phyloP scores from a whole-genome alignment of 2,329 filamentous ascomycete genomes.

The Phaeoacremonium minimum region DNA sequence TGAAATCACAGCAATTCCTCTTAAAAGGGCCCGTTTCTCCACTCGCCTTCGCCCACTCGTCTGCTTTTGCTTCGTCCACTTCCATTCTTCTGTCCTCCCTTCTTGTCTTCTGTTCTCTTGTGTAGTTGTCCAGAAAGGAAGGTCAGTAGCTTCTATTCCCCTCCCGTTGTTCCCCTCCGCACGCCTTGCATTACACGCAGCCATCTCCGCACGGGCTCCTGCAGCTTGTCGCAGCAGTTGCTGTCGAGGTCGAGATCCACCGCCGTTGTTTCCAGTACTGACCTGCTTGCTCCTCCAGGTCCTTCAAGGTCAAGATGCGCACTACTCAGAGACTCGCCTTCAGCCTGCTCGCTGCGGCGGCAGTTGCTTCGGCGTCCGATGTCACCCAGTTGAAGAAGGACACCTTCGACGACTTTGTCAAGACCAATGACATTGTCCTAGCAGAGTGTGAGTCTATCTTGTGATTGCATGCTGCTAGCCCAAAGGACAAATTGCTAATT shows the following conservation, averaged over 20 bases:
- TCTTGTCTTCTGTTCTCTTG: not conserved
- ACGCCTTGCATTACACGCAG: not conserved
- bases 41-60: not conserved
- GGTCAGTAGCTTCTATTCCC: not conserved
- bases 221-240: not conserved
- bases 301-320: conserved; percentile 33
- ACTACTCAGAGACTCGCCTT: conserved; percentile 43
- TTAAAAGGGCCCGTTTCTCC: not conserved
- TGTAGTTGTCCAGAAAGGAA: not conserved
- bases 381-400: conserved; percentile 82
- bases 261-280: no score
- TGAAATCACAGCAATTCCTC: not conserved
- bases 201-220: not conserved
- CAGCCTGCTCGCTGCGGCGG: conserved; percentile 51
- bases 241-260: no score
- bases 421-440: conserved; percentile 81
- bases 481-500: conserved; percentile 6
- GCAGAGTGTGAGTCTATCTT: conserved; percentile 94
- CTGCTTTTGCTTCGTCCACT: not conserved
- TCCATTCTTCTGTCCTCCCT: not conserved
- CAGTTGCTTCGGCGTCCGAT: conserved; percentile 67
- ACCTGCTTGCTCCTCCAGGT: conserved; percentile 4
- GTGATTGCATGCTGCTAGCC: no score
- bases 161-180: not conserved
- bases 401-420: conserved; percentile 82